These are phyloP conservation scores for Bipolaris victoriae DNA, from an alignment of 2,329 filamentous ascomycete genomes.

Conservation along the genomic window DNA sequence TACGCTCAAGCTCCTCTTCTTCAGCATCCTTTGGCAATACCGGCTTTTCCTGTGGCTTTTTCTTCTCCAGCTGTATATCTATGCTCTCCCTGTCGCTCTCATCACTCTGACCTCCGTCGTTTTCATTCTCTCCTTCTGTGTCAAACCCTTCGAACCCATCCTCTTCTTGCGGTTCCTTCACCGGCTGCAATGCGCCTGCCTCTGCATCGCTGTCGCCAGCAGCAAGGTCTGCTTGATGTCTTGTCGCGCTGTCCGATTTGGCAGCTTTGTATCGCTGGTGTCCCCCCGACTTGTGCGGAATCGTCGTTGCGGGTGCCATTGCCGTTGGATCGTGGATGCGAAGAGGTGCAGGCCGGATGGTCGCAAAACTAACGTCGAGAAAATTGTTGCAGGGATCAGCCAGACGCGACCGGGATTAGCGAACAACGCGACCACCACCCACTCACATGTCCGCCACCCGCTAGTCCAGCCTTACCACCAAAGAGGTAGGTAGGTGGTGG, in stretches of 20 bases:
- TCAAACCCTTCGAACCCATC: constrained; percentile 39
- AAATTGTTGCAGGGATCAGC: constrained; percentile 45
- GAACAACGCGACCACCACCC: constrained; percentile 23
- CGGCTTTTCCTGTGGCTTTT: constrained; percentile 32
- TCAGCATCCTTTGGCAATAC: constrained; percentile 73
- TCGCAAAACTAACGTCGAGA: constrained; percentile 35
- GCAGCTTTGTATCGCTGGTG: constrained; percentile 31
- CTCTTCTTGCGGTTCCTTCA: constrained; percentile 25
- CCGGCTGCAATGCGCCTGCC: constrained; percentile 29
- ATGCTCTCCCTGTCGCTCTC: constrained; percentile 31
- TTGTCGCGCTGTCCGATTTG: constrained; percentile 16
- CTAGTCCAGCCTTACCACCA: neutral
- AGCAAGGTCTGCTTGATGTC: constrained; percentile 26
- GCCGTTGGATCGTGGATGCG: constrained; percentile 18
- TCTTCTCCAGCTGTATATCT: constrained; percentile 25
- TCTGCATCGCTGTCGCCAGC: constrained; percentile 33
- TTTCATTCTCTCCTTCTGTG: constrained; percentile 16
- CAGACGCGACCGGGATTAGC: constrained; percentile 22
- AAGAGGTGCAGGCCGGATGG: constrained; percentile 17
- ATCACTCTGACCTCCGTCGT: constrained; percentile 8
- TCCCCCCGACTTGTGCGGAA: constrained; percentile 28
- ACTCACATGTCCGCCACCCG: neutral
- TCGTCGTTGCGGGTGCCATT: constrained; percentile 40
- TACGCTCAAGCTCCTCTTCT: constrained; percentile 82
- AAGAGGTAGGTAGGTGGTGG: neutral